Percentiles rank a stretch among this genome's conserved stretches.
Conservation (phyloP, 2,329 filamentous ascomycete species). For the Cladosporium sp. region DNA sequence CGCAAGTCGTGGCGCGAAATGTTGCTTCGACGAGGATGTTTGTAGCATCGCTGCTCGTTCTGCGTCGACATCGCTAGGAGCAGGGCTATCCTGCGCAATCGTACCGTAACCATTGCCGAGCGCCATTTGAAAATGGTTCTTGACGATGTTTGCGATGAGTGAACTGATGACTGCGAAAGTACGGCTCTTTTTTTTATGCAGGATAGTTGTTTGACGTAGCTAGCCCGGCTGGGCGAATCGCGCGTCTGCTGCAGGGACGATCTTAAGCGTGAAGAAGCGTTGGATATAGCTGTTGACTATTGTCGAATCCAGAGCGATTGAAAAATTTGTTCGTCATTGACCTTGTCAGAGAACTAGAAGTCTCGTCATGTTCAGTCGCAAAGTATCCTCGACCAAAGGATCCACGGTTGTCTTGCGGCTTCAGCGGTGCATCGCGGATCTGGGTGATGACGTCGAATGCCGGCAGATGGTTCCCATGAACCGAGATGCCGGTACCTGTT, state of each 20-base stretch:
- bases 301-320: too few relatives aligned
- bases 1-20: not conserved
- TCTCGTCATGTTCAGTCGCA: too few relatives aligned
- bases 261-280: not conserved
- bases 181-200: not conserved
- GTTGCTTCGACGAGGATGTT: not conserved
- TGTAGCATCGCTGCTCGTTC: slow-evolving; percentile 9
- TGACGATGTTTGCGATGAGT: too few relatives aligned
- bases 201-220: not conserved
- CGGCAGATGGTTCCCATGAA: not conserved
- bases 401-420: too few relatives aligned
- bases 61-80: not conserved
- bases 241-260: not conserved
- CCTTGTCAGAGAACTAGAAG: too few relatives aligned
- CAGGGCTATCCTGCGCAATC: not conserved
- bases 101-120: slow-evolving; percentile 2
- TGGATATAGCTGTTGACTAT: too few relatives aligned
- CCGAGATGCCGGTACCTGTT: not conserved
- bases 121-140: not conserved
- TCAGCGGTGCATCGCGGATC: not conserved
- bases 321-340: too few relatives aligned
- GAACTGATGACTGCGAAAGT: not conserved
- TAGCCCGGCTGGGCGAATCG: not conserved
- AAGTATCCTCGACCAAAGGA: too few relatives aligned
- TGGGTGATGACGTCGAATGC: not conserved